A percentile compares a stretch with the other conserved stretches of the same genome.
These are phyloP conservation scores for Mariannaea sp. DNA, from an alignment of 2,329 filamentous ascomycete genomes.

Conservation along the genomic window DNA sequence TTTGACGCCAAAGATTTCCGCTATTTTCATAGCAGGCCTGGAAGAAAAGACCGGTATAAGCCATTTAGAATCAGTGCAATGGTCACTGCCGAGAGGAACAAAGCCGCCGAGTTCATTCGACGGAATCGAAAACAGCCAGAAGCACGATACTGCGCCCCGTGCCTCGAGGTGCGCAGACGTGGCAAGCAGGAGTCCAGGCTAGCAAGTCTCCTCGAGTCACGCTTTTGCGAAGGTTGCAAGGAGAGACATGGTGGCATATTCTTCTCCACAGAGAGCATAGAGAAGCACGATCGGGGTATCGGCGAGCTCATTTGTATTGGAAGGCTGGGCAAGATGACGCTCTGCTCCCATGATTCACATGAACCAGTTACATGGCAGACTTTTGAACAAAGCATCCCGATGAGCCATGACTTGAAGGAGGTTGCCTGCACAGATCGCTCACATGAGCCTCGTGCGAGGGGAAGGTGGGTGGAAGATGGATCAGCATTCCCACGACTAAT, in stretches of 20 bases:
- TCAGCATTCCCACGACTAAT: not conserved
- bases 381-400: not conserved
- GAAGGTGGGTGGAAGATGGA: not conserved
- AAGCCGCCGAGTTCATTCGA: not conserved
- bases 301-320: conserved; percentile 1
- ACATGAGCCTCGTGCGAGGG: not conserved
- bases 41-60: not conserved
- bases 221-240: conserved; percentile 4
- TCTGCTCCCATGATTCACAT: not conserved
- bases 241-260: not conserved
- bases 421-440: conserved; percentile 1
- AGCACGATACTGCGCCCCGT: not conserved
- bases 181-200: not conserved
- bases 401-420: not conserved
- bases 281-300: not conserved
- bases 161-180: not conserved
- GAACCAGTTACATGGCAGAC: not conserved
- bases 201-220: not conserved
- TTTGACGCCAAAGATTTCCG: not conserved
- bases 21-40: not conserved
- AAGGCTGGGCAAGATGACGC: not conserved
- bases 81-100: not conserved
- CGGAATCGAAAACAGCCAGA: not conserved
- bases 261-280: not conserved
- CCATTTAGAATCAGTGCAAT: not conserved